Conservation (phyloP, 2,329 filamentous ascomycete genomes). For the Cladosporium sp. region DNA sequence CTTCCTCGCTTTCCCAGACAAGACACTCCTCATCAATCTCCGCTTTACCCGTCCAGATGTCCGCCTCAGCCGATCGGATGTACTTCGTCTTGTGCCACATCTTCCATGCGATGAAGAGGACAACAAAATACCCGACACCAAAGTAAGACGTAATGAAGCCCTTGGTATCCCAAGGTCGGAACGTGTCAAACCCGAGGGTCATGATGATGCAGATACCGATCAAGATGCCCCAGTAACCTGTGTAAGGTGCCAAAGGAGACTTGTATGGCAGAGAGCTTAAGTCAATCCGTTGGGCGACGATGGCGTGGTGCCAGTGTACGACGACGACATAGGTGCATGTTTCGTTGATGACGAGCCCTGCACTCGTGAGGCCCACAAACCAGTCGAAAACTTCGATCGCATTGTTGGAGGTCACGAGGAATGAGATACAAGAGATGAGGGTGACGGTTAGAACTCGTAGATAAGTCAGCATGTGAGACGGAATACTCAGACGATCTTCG, state of each 20-base stretch:
- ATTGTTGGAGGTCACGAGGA: conserved; percentile 50
- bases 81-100: conserved; percentile 57
- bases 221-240: conserved; percentile 50
- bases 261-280: conserved; percentile 45
- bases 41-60: conserved; percentile 46
- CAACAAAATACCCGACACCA: conserved; percentile 35
- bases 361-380: conserved; percentile 33
- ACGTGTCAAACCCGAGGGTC: conserved; percentile 60
- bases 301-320: conserved; percentile 45
- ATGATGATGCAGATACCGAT: conserved; percentile 57
- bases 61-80: conserved; percentile 38
- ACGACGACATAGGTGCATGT: conserved; percentile 26
- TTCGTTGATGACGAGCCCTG: conserved; percentile 32
- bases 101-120: conserved; percentile 61
- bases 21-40: conserved; percentile 39
- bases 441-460: conserved; percentile 52
- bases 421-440: conserved; percentile 45
- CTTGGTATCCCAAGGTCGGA: conserved; percentile 37
- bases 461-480: background rate
- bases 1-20: conserved; percentile 2
- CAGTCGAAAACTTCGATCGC: conserved; percentile 31
- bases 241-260: conserved; percentile 46
- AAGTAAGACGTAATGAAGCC: conserved; percentile 45
- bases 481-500: too few relatives aligned
- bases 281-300: conserved; percentile 48